phyloP scores from a whole-genome alignment of 164 flowering plant genomes.

The Magnolia sinica region DNA sequence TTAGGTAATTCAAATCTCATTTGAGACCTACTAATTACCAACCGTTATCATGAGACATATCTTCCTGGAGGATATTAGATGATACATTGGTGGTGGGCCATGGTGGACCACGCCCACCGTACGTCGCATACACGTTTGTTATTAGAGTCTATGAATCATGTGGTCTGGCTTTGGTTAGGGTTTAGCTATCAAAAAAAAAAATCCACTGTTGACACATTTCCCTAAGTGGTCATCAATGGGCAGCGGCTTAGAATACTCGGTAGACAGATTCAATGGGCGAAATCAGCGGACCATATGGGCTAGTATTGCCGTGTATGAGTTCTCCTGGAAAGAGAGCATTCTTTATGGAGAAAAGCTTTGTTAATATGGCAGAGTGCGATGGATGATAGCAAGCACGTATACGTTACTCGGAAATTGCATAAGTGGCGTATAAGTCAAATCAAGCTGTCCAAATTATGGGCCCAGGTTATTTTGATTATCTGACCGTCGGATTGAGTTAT shows the following conservation, averaged over 20 bases:
- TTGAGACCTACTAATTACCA: background rate
- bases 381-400: background rate
- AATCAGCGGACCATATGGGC: too few relatives aligned
- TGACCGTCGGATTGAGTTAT: background rate
- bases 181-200: background rate
- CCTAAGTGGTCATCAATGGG: background rate
- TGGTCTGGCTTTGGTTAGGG: background rate
- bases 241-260: too few relatives aligned
- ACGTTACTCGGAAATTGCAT: background rate
- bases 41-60: background rate
- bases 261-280: too few relatives aligned
- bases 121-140: too few relatives aligned
- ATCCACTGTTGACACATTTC: background rate
- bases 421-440: background rate
- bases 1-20: background rate
- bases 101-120: background rate
- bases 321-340: too few relatives aligned
- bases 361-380: background rate
- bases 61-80: background rate
- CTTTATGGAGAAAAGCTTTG: background rate
- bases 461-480: background rate
- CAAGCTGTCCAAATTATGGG: background rate
- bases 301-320: too few relatives aligned
- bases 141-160: background rate
- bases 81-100: background rate